phyloP scores from a whole-genome alignment of 2,329 filamentous ascomycete genomes.

The Penicillium sclerotigenum region DNA sequence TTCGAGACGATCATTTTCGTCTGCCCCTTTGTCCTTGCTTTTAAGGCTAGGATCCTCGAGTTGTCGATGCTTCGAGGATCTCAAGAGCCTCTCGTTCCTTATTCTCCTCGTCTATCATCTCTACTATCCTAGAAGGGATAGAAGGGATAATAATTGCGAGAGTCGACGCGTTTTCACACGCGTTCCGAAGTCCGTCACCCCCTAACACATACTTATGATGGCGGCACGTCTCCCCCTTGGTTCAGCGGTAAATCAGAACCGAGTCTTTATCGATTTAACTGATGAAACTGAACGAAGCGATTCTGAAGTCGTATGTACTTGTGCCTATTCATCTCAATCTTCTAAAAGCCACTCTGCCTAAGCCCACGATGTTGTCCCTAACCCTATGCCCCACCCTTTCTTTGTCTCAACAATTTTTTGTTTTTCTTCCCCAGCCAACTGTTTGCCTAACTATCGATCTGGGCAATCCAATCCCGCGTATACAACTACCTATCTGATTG shows the following conservation, averaged over 20 bases:
- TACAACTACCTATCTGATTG: not conserved
- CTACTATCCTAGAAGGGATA: not conserved
- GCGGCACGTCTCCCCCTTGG: not conserved
- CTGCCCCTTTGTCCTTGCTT: not conserved
- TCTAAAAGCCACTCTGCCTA: not conserved
- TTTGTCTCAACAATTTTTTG: not conserved
- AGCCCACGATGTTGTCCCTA: not conserved
- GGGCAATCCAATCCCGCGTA: not conserved
- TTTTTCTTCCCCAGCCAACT: not conserved
- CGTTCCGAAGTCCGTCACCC: not conserved
- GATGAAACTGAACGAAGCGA: not conserved
- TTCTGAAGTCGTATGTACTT: not conserved
- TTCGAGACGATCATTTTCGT: not conserved
- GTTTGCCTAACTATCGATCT: not conserved
- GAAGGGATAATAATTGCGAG: not conserved
- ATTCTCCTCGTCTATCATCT: not conserved
- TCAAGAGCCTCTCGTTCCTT: not conserved
- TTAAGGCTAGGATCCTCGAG: not conserved
- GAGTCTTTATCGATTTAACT: conserved; percentile 4
- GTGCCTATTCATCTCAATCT: not conserved
- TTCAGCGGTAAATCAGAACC: not conserved
- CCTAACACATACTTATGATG: not conserved
- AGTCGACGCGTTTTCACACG: not conserved
- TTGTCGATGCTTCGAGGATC: not conserved
- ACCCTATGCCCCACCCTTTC: not conserved